Conservation (phyloP, 306 rosid genomes). For the Rosa chinensis region DNA sequence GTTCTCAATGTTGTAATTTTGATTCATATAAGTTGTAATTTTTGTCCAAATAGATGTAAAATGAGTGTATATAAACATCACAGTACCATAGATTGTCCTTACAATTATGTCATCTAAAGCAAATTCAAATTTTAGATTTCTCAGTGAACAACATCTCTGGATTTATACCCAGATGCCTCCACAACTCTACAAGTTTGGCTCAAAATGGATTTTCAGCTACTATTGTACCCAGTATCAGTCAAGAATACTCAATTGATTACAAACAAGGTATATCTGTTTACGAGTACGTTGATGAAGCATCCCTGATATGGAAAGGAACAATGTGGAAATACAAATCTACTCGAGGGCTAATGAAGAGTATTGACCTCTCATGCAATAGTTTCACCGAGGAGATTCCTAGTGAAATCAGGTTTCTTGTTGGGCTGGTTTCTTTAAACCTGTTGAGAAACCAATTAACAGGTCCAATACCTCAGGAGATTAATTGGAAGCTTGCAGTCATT, state of each 20-base stretch:
- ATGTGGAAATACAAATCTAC: too few species aligned
- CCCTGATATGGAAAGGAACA: too few species aligned
- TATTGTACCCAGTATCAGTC: too few species aligned
- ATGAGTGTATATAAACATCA: too few species aligned
- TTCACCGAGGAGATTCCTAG: conserved; percentile 28
- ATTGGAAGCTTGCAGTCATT: conserved; percentile 15
- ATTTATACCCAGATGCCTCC: conserved; percentile 6
- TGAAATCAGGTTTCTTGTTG: conserved; percentile 7
- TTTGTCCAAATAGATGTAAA: too few species aligned
- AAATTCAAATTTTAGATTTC: conserved; percentile 20
- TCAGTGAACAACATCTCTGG: conserved; percentile 9
- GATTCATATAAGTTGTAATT: too few species aligned
- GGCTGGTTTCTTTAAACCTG: conserved; percentile 10
- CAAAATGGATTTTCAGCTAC: background rate
- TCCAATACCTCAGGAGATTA: conserved; percentile 24
- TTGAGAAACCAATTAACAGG: conserved; percentile 29
- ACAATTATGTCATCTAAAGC: background rate
- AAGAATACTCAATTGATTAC: too few species aligned
- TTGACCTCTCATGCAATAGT: conserved; percentile 12
- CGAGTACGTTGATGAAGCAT: too few species aligned
- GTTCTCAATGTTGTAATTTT: too few species aligned
- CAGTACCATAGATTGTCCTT: too few species aligned
- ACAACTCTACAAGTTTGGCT: background rate
- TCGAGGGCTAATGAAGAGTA: background rate
- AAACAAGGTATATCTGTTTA: too few species aligned